Percentiles rank a stretch among this genome's conserved stretches.
phyloP scores from a whole-genome alignment of 2,329 filamentous ascomycete genomes.

The Mariannaea elegans region DNA sequence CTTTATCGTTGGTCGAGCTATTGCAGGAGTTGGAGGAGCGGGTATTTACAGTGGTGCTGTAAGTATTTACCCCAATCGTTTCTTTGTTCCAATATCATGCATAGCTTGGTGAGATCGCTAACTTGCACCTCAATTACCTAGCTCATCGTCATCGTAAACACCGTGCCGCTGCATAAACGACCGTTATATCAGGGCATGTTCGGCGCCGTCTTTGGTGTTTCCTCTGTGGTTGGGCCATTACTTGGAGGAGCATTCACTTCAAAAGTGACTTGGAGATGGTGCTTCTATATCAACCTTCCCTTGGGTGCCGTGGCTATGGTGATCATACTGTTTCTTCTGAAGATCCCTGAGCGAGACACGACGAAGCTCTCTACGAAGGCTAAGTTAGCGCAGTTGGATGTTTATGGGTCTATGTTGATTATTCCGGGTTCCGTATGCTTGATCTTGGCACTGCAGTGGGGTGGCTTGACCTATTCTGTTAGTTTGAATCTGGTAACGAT shows the following conservation, averaged over 20 bases:
- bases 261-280: conserved; percentile 12
- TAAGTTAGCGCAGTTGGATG: conserved; percentile 60
- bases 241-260: conserved; percentile 5
- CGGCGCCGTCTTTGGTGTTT: conserved; percentile 4
- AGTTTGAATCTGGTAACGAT: conserved; percentile 30
- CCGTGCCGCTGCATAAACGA: conserved; percentile 51
- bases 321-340: conserved; percentile 38
- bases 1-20: neutral
- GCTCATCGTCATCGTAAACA: conserved; percentile 31
- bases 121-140: neutral
- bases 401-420: conserved; percentile 63
- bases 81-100: conserved; percentile 35
- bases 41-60: neutral
- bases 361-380: conserved; percentile 41
- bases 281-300: conserved; percentile 17
- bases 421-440: conserved; percentile 59
- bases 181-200: conserved; percentile 21
- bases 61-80: neutral
- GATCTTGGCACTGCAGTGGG: conserved; percentile 58
- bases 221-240: neutral
- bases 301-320: conserved; percentile 33
- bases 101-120: conserved; percentile 50
- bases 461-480: conserved; percentile 46
- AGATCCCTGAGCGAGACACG: conserved; percentile 21
- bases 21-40: neutral